Evolutionary conservation across 169 alveolate species (phyloP).

Genomic region (Plasmodium inui): DNA sequence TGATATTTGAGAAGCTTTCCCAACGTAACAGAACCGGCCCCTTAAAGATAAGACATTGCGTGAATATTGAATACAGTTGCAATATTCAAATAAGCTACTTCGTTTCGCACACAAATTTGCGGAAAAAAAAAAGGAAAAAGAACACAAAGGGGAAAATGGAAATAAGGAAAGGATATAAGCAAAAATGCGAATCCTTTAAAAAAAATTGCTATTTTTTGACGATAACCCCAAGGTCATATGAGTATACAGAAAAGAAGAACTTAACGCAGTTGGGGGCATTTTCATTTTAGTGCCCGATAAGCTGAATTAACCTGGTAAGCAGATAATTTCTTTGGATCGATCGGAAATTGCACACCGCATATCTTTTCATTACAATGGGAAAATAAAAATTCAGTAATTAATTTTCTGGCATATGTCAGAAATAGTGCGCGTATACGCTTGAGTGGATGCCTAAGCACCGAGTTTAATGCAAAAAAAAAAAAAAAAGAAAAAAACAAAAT

Average conservation of each 20-base stretch:
- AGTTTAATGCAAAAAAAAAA: no score
- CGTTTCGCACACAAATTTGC: neutral
- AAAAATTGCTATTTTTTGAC: neutral
- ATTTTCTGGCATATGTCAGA: neutral
- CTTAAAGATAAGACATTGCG: neutral
- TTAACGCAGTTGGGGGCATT: neutral
- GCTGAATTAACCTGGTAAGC: neutral
- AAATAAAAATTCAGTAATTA: no score
- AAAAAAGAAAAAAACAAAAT: no score
- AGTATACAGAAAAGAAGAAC: neutral
- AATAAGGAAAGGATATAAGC: neutral
- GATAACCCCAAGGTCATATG: neutral
- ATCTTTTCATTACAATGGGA: neutral
- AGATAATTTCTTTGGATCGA: neutral
- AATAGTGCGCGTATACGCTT: neutral
- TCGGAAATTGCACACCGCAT: neutral
- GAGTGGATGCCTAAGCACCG: neutral
- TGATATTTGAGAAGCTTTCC: neutral
- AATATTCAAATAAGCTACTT: neutral
- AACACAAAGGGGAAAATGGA: neutral
- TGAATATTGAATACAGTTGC: neutral
- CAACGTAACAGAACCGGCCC: neutral
- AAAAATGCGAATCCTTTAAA: neutral
- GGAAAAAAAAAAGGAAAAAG: neutral
- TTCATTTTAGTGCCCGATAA: neutral